phyloP scores from a whole-genome alignment of 139 green algal genomes.

The Pseudopediastrum boryanum region DNA sequence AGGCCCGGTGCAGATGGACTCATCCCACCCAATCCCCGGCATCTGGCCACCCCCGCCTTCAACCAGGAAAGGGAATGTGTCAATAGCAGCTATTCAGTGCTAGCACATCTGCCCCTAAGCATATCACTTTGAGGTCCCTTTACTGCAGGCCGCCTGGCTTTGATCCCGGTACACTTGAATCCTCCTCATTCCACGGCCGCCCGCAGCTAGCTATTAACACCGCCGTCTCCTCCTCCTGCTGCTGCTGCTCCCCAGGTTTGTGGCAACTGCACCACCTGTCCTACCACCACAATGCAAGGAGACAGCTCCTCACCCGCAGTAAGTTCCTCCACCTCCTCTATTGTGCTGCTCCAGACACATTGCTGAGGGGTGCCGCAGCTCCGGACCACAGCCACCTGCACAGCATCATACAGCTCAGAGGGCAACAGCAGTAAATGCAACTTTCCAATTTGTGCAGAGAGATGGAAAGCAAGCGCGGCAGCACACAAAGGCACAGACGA shows the following conservation, averaged over 20 bases:
- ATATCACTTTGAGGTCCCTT: no score
- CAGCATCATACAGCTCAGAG: background rate
- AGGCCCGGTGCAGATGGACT: no score
- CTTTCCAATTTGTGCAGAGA: background rate
- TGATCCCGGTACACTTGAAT: no score
- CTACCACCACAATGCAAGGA: slow-evolving; percentile 66
- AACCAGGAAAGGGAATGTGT: no score
- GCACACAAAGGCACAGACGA: background rate
- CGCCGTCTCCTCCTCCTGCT: slow-evolving; percentile 7
- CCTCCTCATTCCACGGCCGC: no score
- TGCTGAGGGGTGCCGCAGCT: slow-evolving; percentile 53
- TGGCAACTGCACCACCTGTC: slow-evolving; percentile 39
- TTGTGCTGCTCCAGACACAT: slow-evolving; percentile 53
- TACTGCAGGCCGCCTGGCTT: no score
- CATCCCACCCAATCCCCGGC: no score
- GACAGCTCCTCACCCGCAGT: slow-evolving; percentile 48
- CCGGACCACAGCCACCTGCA: slow-evolving; percentile 60
- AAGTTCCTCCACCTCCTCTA: slow-evolving; percentile 47
- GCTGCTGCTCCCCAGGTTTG: background rate
- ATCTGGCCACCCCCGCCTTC: no score
- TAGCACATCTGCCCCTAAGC: no score
- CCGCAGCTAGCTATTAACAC: no score
- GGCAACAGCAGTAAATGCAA: background rate
- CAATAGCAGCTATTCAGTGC: no score
- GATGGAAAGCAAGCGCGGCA: background rate